Percentiles rank a stretch among this genome's conserved stretches.
Evolutionary conservation across 2,329 filamentous ascomycete species (phyloP).

Genomic region (Paecilomyces dactylethromorphus): DNA sequence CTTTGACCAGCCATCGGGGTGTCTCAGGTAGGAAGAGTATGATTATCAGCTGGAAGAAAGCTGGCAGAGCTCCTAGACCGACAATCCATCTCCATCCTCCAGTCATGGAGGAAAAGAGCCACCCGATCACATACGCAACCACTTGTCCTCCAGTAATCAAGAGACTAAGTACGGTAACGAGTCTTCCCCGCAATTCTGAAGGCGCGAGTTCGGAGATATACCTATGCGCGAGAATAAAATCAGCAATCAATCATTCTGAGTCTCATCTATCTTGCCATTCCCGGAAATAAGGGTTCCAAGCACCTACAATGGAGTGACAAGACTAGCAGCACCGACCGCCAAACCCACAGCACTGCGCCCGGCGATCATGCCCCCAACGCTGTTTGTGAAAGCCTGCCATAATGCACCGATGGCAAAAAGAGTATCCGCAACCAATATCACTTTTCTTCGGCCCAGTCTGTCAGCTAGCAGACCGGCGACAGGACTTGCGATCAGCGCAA

Average conservation of each 20-base stretch:
- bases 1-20: constrained; percentile 76
- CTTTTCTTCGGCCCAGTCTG: constrained; percentile 38
- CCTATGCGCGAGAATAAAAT: constrained; percentile 18
- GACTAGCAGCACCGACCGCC: constrained; percentile 50
- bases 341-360: constrained; percentile 42
- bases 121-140: constrained; percentile 78
- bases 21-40: constrained; percentile 77
- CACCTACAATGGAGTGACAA: constrained; percentile 66
- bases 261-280: too few species aligned
- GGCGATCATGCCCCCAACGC: constrained; percentile 40
- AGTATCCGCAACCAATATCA: constrained; percentile 42
- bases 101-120: constrained; percentile 56
- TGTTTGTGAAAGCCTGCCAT: constrained; percentile 33
- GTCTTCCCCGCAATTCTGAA: constrained; percentile 63
- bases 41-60: constrained; percentile 61
- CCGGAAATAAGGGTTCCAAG: not conserved
- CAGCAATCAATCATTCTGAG: not conserved
- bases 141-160: constrained; percentile 87
- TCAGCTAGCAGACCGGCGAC: constrained; percentile 49
- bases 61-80: constrained; percentile 73
- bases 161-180: constrained; percentile 75
- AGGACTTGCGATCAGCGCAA: constrained; percentile 52
- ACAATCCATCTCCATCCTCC: constrained; percentile 89
- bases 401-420: constrained; percentile 41
- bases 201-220: constrained; percentile 86